A percentile compares a stretch with the other conserved stretches of the same genome.
Conservation (phyloP, 129 eudicot genomes). For the Artemisia annua region DNA sequence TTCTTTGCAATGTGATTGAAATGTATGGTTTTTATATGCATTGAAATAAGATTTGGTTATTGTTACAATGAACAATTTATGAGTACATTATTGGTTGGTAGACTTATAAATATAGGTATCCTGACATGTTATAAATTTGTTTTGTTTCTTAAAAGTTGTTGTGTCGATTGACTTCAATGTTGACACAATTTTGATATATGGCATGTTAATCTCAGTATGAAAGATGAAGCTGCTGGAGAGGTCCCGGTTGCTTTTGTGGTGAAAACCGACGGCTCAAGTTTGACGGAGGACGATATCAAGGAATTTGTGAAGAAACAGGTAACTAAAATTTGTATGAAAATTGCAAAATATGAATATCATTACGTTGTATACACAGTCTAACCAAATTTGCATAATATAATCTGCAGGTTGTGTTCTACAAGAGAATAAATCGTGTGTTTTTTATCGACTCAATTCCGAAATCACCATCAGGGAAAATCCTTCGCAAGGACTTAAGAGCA, state of each 20-base stretch:
- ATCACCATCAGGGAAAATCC: constrained; percentile 77
- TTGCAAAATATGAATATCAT: neutral
- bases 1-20: too few relatives aligned
- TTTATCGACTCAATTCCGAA: constrained; percentile 66
- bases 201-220: constrained; percentile 53
- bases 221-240: constrained; percentile 84
- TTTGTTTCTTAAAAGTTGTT: neutral
- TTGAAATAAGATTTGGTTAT: neutral
- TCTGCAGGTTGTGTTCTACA: constrained; percentile 71
- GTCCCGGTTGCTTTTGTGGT: constrained; percentile 95
- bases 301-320: constrained; percentile 89
- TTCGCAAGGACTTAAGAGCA: constrained; percentile 76
- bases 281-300: constrained; percentile 81
- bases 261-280: constrained; percentile 46
- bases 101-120: too few relatives aligned
- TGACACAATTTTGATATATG: neutral
- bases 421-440: constrained; percentile 71
- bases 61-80: neutral
- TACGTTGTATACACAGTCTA: neutral
- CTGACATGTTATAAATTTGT: neutral
- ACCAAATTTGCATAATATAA: constrained; percentile 3
- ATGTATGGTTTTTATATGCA: neutral
- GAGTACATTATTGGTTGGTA: too few relatives aligned
- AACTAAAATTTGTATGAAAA: neutral
- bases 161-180: neutral